These are phyloP conservation scores for Zygosaccharomyces pseudobailii DNA, from an alignment of 1,139 yeast genomes.

Conservation along the genomic window DNA sequence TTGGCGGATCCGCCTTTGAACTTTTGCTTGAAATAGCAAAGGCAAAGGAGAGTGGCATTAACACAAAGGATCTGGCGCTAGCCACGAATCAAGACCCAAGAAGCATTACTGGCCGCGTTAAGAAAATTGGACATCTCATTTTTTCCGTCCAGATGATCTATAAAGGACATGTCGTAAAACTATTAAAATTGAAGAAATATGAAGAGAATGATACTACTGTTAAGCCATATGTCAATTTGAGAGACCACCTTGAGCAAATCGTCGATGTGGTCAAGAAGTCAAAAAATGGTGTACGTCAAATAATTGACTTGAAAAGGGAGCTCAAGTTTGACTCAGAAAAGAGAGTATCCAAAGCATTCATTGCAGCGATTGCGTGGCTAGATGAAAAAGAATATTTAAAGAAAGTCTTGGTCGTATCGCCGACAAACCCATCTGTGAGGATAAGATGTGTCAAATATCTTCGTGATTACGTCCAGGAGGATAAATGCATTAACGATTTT, in stretches of 20 bases:
- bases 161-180: constrained; percentile 47
- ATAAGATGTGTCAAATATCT: constrained; percentile 59
- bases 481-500: constrained; percentile 21
- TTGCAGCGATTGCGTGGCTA: constrained; percentile 48
- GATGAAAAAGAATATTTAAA: constrained; percentile 51
- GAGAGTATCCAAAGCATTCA: constrained; percentile 46
- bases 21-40: constrained; percentile 48
- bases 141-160: constrained; percentile 40
- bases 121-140: constrained; percentile 47
- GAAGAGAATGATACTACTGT: constrained; percentile 20
- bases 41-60: constrained; percentile 50
- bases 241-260: constrained; percentile 40
- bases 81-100: constrained; percentile 67
- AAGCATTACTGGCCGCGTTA: constrained; percentile 59
- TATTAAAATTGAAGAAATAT: constrained; percentile 46
- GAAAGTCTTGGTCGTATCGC: constrained; percentile 53
- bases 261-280: constrained; percentile 57
- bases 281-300: constrained; percentile 63
- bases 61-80: constrained; percentile 51
- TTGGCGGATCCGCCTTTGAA: constrained; percentile 43
- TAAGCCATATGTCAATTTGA: constrained; percentile 37
- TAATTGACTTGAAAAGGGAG: constrained; percentile 60
- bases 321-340: constrained; percentile 47
- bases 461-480: constrained; percentile 42
- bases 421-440: constrained; percentile 41